These are phyloP conservation scores for Testicularia cyperi DNA, from an alignment of 1,284 basidiomycete species.

Conservation along the genomic window DNA sequence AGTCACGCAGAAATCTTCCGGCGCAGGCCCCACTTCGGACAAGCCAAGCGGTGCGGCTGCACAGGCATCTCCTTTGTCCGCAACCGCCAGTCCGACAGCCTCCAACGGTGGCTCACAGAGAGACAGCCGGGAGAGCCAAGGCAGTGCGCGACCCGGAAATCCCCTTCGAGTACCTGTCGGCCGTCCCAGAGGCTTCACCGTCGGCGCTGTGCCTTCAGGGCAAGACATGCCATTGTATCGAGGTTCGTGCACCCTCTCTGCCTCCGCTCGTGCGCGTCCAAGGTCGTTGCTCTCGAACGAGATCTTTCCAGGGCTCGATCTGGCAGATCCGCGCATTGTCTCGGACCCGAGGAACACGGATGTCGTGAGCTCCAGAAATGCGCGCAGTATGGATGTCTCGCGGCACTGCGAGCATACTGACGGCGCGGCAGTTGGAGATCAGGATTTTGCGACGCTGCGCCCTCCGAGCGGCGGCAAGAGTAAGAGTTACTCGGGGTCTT, in stretches of 20 bases:
- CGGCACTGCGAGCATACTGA: too few relatives aligned
- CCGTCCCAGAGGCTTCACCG: conserved; percentile 44
- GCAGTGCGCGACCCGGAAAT: too few relatives aligned
- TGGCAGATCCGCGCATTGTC: conserved; percentile 26
- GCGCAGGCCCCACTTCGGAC: too few relatives aligned
- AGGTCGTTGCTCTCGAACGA: conserved; percentile 46
- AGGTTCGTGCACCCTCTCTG: neutral
- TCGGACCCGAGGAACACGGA: conserved; percentile 3
- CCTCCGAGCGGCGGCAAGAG: neutral
- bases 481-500: conserved; percentile 4
- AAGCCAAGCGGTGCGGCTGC: too few relatives aligned
- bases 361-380: conserved; percentile 10
- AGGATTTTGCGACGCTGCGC: too few relatives aligned
- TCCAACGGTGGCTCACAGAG: too few relatives aligned
- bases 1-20: too few relatives aligned
- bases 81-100: too few relatives aligned
- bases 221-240: neutral
- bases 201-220: conserved; percentile 43
- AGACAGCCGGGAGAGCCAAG: too few relatives aligned
- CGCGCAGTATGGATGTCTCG: conserved; percentile 21
- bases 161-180: too few relatives aligned
- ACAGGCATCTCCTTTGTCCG: too few relatives aligned
- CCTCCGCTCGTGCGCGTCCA: conserved; percentile 19
- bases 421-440: too few relatives aligned
- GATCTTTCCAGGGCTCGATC: conserved; percentile 33